A percentile compares a stretch with the other conserved stretches of the same genome.
phyloP scores from a whole-genome alignment of 2,329 filamentous ascomycete species.

The Penicillium glabrum region DNA sequence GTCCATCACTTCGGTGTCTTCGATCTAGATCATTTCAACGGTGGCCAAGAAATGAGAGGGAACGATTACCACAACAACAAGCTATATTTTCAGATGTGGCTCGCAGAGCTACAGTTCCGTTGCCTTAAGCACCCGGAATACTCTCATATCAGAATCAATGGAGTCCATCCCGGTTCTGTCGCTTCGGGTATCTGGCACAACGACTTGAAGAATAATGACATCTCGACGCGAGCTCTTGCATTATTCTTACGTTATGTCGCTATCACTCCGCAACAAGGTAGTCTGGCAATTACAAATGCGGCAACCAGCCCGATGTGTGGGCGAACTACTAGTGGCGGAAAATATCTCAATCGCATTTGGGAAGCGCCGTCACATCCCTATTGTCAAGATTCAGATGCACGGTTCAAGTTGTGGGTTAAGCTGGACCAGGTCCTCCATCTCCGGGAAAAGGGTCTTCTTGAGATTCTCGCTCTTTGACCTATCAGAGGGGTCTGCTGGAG shows the following conservation, averaged over 20 bases:
- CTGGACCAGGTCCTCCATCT: slow-evolving; percentile 5
- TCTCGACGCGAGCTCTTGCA: background rate
- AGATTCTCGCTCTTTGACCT: background rate
- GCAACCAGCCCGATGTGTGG: slow-evolving; percentile 4
- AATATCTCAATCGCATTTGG: slow-evolving; percentile 12
- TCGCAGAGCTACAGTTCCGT: slow-evolving; percentile 14
- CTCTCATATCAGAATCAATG: slow-evolving; percentile 16
- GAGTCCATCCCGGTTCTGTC: slow-evolving; percentile 15
- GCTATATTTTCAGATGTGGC: slow-evolving; percentile 16
- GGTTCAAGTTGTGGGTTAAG: slow-evolving; percentile 6
- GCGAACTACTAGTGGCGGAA: slow-evolving; percentile 1
- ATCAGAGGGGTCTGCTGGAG: too few species aligned
- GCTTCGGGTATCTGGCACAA: slow-evolving; percentile 14
- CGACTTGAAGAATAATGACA: background rate
- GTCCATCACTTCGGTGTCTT: slow-evolving; percentile 11
- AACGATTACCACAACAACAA: slow-evolving; percentile 15
- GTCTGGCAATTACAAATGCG: slow-evolving; percentile 9
- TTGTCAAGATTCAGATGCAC: slow-evolving; percentile 2
- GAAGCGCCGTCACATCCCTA: background rate
- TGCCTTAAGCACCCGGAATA: slow-evolving; percentile 13
- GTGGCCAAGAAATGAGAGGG: slow-evolving; percentile 1
- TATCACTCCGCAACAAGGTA: slow-evolving; percentile 12
- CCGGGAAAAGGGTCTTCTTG: slow-evolving; percentile 3
- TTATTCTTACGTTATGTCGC: slow-evolving; percentile 4
- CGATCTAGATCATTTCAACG: slow-evolving; percentile 11